Evolutionary conservation across 1,139 yeast genomes (phyloP), one percentile per base, ranked within the genome.

Genomic region (Yamadazyma sp.): DNA sequence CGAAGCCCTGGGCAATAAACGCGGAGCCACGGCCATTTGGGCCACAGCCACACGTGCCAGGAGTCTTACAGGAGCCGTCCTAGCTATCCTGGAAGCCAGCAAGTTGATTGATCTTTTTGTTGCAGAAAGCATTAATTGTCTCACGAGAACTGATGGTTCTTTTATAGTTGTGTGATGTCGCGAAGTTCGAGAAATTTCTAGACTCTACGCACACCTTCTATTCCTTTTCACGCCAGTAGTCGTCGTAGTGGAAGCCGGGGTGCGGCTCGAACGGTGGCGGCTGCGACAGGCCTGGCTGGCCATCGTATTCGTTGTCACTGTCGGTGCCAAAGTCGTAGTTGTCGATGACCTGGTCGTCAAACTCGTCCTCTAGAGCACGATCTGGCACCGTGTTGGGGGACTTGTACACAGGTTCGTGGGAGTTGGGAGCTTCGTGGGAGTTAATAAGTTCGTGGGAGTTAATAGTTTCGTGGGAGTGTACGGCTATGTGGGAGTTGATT

Each of bases 191-290:
- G 54, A 49, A 48, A 34, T 40, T 48, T 48, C 53, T 40, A 37
- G 53, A n/a, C n/a, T n/a, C n/a, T n/a, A n/a, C n/a, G n/a, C n/a
- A n/a, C n/a, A n/a, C n/a, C n/a, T n/a, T n/a, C n/a, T n/a, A n/a
- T n/a, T n/a, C n/a, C 30, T 39, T 37, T 14, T 64, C 64, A 24
- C 59, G 62, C 69, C 70, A 67, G 45, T 67, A 67, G 46, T 66
- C 72, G 6, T 50, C 62, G 10, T 37, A 31, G 13, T 40, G 43
- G 42, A 57, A 65, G 7, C 71, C 71, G 1, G 71, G 67, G 38
- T 55, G 68, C 1, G 66, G 60, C 32, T 54, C 56, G 45, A 66
- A 65, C 2, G 64, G 59, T 8, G 71, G 71, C 6, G 64, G 68
- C 6, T 29, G 11, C 8, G 13, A 11, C 14, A 6, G 29, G 2